phyloP scores from a whole-genome alignment of 2,329 filamentous ascomycete genomes.

The Neobulgaria alba region DNA sequence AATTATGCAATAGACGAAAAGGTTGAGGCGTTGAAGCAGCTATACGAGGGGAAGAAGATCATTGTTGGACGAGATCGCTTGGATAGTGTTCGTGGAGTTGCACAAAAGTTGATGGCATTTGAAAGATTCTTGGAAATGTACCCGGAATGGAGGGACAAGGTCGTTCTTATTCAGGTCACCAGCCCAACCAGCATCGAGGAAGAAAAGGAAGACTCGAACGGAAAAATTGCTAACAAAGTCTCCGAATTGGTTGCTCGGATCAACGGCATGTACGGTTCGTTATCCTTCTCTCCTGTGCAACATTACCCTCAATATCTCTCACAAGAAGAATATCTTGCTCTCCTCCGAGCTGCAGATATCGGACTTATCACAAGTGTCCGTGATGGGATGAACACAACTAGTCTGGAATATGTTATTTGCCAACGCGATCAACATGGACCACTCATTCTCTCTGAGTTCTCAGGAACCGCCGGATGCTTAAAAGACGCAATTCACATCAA shows the following conservation, averaged over 20 bases:
- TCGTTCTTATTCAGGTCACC: constrained; percentile 91
- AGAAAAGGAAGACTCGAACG: constrained; percentile 66
- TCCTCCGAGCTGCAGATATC: constrained; percentile 84
- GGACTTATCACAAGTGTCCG: constrained; percentile 91
- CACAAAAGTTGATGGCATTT: constrained; percentile 93
- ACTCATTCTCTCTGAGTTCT: constrained; percentile 92
- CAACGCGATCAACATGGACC: constrained; percentile 82
- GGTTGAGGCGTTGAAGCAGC: constrained; percentile 59
- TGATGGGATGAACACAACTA: constrained; percentile 97
- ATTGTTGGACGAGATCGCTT: constrained; percentile 93
- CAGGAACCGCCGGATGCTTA: constrained; percentile 81
- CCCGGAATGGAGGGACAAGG: constrained; percentile 85
- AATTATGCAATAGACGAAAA: constrained; percentile 62
- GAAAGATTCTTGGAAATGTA: constrained; percentile 85
- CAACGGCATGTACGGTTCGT: constrained; percentile 80
- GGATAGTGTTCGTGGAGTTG: constrained; percentile 84
- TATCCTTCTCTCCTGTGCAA: constrained; percentile 84
- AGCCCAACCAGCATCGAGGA: constrained; percentile 76
- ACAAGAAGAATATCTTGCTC: constrained; percentile 85
- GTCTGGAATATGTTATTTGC: constrained; percentile 87
- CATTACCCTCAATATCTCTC: constrained; percentile 91
- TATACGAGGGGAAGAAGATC: constrained; percentile 86
- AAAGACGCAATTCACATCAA: constrained; percentile 90
- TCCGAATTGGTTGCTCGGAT: constrained; percentile 86
- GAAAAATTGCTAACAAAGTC: constrained; percentile 79